Evolutionary conservation across 768 basidiomycete species (phyloP).

Genomic region (Boletus vinaceobasis): DNA sequence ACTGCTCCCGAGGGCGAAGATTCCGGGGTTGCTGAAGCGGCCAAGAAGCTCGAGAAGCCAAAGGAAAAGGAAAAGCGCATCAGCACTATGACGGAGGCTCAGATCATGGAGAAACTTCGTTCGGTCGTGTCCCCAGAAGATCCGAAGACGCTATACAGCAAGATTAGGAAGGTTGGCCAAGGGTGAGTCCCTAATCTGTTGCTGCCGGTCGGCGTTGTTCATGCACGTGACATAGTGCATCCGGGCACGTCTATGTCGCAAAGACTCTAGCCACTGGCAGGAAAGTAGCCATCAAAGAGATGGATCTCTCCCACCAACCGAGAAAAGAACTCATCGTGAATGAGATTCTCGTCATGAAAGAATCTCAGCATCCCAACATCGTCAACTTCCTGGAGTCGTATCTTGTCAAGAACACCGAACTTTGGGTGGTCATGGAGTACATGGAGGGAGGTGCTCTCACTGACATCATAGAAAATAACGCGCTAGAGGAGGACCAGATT

Average conservation of each 20-base stretch:
- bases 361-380: constrained; percentile 94
- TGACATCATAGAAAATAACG: constrained; percentile 97
- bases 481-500: constrained; percentile 93
- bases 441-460: constrained; percentile 98
- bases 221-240: constrained; percentile 58
- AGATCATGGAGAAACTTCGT: constrained; percentile 96
- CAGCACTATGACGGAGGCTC: constrained; percentile 93
- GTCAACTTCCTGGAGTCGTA: constrained; percentile 94
- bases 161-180: constrained; percentile 98
- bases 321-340: constrained; percentile 97
- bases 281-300: constrained; percentile 97
- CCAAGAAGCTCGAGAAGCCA: constrained; percentile 58
- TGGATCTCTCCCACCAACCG: constrained; percentile 93
- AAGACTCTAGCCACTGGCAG: constrained; percentile 80
- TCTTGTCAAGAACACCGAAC: constrained; percentile 80
- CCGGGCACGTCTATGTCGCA: constrained; percentile 96
- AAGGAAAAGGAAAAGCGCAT: constrained; percentile 77
- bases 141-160: constrained; percentile 86
- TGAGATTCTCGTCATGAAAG: constrained; percentile 98
- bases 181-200: constrained; percentile 58
- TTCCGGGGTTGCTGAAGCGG: constrained; percentile 63
- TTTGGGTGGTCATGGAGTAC: constrained; percentile 99
- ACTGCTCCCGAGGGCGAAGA: constrained; percentile 44
- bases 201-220: background rate
- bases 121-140: constrained; percentile 85